These are phyloP conservation scores for Ustilago bromivora DNA, from an alignment of 1,284 basidiomycete species.

Conservation along the genomic window DNA sequence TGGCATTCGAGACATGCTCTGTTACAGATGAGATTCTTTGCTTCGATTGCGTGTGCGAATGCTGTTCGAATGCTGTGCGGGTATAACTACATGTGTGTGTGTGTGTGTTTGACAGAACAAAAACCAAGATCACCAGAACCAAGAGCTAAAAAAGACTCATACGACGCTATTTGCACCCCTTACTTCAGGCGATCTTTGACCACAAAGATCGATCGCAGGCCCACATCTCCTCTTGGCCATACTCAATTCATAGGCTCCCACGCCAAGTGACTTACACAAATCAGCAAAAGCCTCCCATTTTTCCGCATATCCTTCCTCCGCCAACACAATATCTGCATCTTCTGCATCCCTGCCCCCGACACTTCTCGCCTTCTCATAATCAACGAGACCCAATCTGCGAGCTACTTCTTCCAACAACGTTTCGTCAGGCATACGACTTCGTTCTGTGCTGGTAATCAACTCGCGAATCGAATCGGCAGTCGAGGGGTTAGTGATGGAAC, in stretches of 20 bases:
- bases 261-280: slow-evolving; percentile 26
- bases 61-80: slow-evolving; percentile 9
- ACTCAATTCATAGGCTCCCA: slow-evolving; percentile 35
- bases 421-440: slow-evolving; percentile 31
- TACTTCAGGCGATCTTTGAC: neutral
- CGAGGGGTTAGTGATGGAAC: neutral
- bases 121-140: slow-evolving; percentile 6
- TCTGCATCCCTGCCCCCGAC: slow-evolving; percentile 22
- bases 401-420: slow-evolving; percentile 33
- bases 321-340: slow-evolving; percentile 29
- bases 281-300: slow-evolving; percentile 31
- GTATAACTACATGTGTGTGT: slow-evolving; percentile 27
- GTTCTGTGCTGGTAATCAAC: slow-evolving; percentile 29
- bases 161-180: neutral
- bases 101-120: neutral
- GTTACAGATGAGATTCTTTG: neutral
- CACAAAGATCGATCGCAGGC: slow-evolving; percentile 41
- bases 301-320: slow-evolving; percentile 38
- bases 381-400: slow-evolving; percentile 26
- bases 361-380: slow-evolving; percentile 25
- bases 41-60: slow-evolving; percentile 13
- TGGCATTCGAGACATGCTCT: slow-evolving; percentile 45
- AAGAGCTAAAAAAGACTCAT: neutral
- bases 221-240: slow-evolving; percentile 39
- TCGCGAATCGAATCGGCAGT: slow-evolving; percentile 4